Evolutionary conservation across 352 stramenopile species (phyloP), one percentile per base, ranked within the genome.

Genomic region (Globisporangium cederbergense): DNA sequence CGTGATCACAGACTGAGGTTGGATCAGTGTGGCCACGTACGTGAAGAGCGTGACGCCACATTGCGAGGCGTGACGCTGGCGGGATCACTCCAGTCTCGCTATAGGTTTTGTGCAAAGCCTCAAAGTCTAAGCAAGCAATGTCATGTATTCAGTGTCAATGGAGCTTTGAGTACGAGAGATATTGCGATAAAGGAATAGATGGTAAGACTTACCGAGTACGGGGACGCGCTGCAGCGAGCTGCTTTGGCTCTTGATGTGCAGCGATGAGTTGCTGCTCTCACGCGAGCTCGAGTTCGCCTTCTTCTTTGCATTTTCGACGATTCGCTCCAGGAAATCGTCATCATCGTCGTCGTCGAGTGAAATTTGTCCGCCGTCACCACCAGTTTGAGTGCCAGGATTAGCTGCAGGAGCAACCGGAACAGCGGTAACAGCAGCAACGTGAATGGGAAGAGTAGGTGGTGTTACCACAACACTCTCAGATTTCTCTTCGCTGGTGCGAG

Each of bases 161-260:
- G 45, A 53, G 47, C 18, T 59, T 10, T 2, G 45, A 13, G 20
- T 18, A 55, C 32, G 10, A 60, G 0, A 34, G 45, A 43, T 8
- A 64, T 13, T 5, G 34, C 30, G 38, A 8, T 56, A 34, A 30
- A 10, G 6, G 3, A 8, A 54, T 10, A 47, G 22, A 2, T 43
- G 10, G 9, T 28, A 28, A 45, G 45, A 2, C 38, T 47, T 38
- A 70, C 64, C 59, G 18, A 64, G 16, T 2, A 53, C 28, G 4
- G 52, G 11, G 13, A 72, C 75, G 34, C 70, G 55, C 38, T 75
- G 68, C 9, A 45, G 68, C 49, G 8, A 73, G 70, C 11, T 68
- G 60, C 54, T 67, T 43, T 88, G 82, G 65, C 82, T 89, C 58
- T 89, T 89, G 68, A 89, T 89, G 40, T 84, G 72, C 25, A 89